Conservation (phyloP, 192 early-diverging fungal species). For the Coemansia sp. region DNA sequence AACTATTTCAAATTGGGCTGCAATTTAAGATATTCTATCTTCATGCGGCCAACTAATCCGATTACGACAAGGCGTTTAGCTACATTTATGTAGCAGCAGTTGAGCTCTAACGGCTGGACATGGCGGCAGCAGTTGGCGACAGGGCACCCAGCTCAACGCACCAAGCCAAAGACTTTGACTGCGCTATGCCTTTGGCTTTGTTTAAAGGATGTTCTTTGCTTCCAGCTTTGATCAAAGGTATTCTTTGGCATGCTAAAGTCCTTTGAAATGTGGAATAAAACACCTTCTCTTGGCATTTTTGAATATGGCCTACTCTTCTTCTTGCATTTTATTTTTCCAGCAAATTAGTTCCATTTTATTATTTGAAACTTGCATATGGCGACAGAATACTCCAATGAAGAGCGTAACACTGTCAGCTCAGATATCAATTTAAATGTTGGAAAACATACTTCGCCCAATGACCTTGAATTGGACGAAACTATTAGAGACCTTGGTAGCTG, state of each 20-base stretch:
- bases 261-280: too few relatives aligned
- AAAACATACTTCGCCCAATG: background rate
- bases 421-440: background rate
- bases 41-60: too few relatives aligned
- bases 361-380: background rate
- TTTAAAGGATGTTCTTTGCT: too few relatives aligned
- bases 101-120: too few relatives aligned
- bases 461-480: background rate
- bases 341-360: background rate
- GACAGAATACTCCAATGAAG: background rate
- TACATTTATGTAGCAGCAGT: too few relatives aligned
- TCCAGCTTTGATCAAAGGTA: too few relatives aligned
- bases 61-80: too few relatives aligned
- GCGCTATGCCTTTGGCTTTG: too few relatives aligned
- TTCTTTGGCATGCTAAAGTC: background rate
- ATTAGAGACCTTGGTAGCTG: background rate
- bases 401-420: background rate
- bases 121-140: too few relatives aligned
- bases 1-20: background rate
- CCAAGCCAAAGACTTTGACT: too few relatives aligned
- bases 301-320: background rate
- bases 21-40: too few relatives aligned
- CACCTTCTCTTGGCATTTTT: background rate
- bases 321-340: background rate
- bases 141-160: too few relatives aligned